phyloP scores from a whole-genome alignment of 352 stramenopile species.

The Phytophthora cryptogea region DNA sequence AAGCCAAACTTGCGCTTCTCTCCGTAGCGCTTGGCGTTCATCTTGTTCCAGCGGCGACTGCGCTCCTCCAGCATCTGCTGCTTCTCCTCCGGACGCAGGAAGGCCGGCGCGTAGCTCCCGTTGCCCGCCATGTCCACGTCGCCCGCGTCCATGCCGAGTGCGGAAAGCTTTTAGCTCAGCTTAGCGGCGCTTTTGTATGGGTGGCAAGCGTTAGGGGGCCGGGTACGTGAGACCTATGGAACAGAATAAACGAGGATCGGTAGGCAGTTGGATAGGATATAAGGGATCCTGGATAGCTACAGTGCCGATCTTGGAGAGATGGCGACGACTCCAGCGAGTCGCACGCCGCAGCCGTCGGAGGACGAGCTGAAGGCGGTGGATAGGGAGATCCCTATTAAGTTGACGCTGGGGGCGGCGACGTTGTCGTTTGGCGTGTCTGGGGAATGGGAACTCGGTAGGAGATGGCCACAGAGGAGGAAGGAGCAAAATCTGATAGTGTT shows the following conservation, averaged over 20 bases:
- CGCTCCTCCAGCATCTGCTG: conserved; percentile 77
- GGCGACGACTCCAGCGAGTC: conserved; percentile 2
- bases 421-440: conserved; percentile 47
- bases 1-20: conserved; percentile 94
- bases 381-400: conserved; percentile 61
- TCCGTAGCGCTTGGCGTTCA: conserved; percentile 95
- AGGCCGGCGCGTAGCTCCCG: conserved; percentile 13
- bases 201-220: conserved; percentile 10
- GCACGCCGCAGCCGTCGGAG: conserved; percentile 6
- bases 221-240: neutral
- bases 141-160: conserved; percentile 19
- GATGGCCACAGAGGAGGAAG: neutral
- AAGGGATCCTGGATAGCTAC: neutral
- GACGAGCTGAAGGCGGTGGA: conserved; percentile 29
- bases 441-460: conserved; percentile 72
- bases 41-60: conserved; percentile 83
- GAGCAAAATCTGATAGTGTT: neutral
- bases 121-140: conserved; percentile 38
- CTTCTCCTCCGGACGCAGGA: conserved; percentile 56
- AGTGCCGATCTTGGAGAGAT: conserved; percentile 9
- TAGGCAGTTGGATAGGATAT: conserved; percentile 5
- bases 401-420: conserved; percentile 61
- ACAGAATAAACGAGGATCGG: conserved; percentile 15
- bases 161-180: conserved; percentile 17
- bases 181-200: conserved; percentile 23